phyloP scores from a whole-genome alignment of 345 rosid genomes.

The Barbarea vulgaris region DNA sequence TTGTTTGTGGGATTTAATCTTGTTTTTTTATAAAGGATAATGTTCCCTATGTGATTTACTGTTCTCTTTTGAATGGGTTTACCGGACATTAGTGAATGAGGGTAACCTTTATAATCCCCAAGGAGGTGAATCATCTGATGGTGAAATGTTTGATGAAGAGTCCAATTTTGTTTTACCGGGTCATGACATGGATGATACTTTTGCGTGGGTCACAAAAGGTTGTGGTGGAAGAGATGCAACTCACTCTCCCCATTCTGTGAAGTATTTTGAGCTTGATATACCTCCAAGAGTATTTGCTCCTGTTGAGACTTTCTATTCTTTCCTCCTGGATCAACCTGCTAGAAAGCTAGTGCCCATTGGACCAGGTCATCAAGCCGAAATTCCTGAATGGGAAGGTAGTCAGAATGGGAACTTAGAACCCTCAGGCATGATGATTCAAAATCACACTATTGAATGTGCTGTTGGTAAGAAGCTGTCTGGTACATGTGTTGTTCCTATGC shows the following conservation, averaged over 20 bases:
- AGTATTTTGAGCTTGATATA: constrained; percentile 37
- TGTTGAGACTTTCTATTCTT: constrained; percentile 40
- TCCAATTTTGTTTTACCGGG: constrained; percentile 33
- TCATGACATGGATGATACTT: constrained; percentile 41
- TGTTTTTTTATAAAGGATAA: constrained; percentile 8
- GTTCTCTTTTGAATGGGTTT: constrained; percentile 28
- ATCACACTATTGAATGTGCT: constrained; percentile 11
- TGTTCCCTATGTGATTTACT: constrained; percentile 1
- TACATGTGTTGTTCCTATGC: constrained; percentile 52
- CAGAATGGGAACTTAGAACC: constrained; percentile 17
- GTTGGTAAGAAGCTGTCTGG: constrained; percentile 47
- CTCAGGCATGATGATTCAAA: constrained; percentile 15
- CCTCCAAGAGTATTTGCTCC: constrained; percentile 41
- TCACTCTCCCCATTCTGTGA: constrained; percentile 41
- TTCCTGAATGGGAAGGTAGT: constrained; percentile 49
- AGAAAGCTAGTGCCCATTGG: constrained; percentile 56
- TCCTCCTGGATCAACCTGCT: constrained; percentile 42
- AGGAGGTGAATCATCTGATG: constrained; percentile 38
- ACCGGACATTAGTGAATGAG: constrained; percentile 39
- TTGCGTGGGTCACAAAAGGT: constrained; percentile 43
- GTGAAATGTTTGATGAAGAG: constrained; percentile 36
- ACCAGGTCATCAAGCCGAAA: constrained; percentile 57
- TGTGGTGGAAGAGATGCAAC: constrained; percentile 41
- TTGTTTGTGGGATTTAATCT: constrained; percentile 8
- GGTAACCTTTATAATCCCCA: constrained; percentile 32